Evolutionary conservation across 495 filamentous ascomycete genomes (phyloP).

Genomic region (Articulospora tetracladia): DNA sequence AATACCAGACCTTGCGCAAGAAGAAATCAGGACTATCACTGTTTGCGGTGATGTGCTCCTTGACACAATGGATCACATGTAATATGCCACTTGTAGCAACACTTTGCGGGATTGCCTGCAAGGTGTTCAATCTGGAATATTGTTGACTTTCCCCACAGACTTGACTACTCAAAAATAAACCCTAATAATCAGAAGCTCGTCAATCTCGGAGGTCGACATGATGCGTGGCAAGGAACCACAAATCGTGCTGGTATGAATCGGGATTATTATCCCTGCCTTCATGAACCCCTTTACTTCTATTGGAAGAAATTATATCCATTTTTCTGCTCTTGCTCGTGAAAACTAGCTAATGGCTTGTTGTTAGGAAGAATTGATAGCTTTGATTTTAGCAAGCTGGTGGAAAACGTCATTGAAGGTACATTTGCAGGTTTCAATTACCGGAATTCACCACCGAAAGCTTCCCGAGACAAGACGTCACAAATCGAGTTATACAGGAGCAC

Average conservation of each 20-base stretch:
- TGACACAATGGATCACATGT: constrained; percentile 32
- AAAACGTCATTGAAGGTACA: constrained; percentile 41
- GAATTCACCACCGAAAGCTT: background rate
- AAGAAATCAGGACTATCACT: constrained; percentile 35
- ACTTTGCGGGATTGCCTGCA: too few species aligned
- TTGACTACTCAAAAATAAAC: constrained; percentile 56
- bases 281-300: background rate
- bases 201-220: background rate
- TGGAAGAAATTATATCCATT: too few species aligned
- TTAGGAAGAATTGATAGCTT: background rate
- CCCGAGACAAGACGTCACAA: background rate
- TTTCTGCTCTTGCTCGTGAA: too few species aligned
- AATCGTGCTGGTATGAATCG: background rate
- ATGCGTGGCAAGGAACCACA: background rate
- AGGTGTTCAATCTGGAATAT: background rate
- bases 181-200: background rate
- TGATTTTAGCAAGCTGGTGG: constrained; percentile 22
- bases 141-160: constrained; percentile 5
- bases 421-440: constrained; percentile 24
- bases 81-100: constrained; percentile 19
- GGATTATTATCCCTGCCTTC: background rate
- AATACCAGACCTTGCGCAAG: constrained; percentile 41
- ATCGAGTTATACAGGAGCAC: background rate
- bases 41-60: constrained; percentile 12
- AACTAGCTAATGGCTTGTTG: background rate